These are phyloP conservation scores for Fusarium tjaetaba DNA, from an alignment of 2,329 filamentous ascomycete genomes.

Conservation along the genomic window DNA sequence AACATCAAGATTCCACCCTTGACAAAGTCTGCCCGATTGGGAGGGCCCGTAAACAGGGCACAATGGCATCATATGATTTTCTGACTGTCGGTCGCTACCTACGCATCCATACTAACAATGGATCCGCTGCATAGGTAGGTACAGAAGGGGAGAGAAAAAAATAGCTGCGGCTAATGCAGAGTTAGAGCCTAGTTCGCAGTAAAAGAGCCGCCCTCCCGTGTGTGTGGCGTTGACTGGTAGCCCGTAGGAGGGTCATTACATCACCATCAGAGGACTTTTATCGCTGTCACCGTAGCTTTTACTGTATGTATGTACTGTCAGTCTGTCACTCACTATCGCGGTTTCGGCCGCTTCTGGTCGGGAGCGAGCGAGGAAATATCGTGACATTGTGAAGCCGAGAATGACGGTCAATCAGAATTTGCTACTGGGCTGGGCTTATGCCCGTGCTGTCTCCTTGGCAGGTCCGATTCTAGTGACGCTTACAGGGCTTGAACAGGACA, in stretches of 20 bases:
- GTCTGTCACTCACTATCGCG: slow-evolving; percentile 3
- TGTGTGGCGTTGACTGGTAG: slow-evolving; percentile 2
- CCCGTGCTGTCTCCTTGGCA: slow-evolving; percentile 32
- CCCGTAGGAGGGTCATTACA: slow-evolving; percentile 34
- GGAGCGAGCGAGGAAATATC: slow-evolving; percentile 31
- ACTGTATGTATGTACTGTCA: background rate
- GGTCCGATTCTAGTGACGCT: slow-evolving; percentile 21
- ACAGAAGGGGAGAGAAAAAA: slow-evolving; percentile 2
- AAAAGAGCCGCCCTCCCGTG: slow-evolving; percentile 37
- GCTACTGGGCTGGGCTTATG: slow-evolving; percentile 19
- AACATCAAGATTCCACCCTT: slow-evolving; percentile 8
- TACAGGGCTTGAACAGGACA: background rate
- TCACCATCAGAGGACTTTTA: slow-evolving; percentile 33
- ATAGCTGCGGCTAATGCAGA: slow-evolving; percentile 12
- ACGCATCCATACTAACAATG: background rate
- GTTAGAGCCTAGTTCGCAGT: slow-evolving; percentile 7
- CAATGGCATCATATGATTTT: slow-evolving; percentile 44
- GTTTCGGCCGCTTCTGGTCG: slow-evolving; percentile 16
- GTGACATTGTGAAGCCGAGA: slow-evolving; percentile 7
- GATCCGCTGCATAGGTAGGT: background rate
- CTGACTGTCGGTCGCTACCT: background rate
- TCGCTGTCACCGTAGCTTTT: background rate
- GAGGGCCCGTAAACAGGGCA: slow-evolving; percentile 32
- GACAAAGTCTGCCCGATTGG: slow-evolving; percentile 35
- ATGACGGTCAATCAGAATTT: slow-evolving; percentile 2